Evolutionary conservation across 495 filamentous ascomycete species (phyloP), one percentile per base, ranked within the genome.

Genomic region (Aspergillus haitiensis): DNA sequence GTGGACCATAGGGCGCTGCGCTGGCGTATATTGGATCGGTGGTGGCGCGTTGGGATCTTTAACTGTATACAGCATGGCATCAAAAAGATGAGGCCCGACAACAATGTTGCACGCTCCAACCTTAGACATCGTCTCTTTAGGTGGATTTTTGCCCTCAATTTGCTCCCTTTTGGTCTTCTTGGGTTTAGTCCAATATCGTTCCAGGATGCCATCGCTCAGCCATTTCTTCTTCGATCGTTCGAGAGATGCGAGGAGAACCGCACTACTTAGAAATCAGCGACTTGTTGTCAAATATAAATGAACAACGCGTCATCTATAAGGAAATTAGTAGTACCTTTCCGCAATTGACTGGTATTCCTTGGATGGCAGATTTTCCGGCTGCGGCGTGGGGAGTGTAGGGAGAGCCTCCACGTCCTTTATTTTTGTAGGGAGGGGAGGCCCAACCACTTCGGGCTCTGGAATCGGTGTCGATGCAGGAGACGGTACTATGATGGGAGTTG

Each of bases 181-280:
- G 6, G 92, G 92, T 65, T 97, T 96, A 10, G 88, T 88, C 88
- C 93, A 97, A 72, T 95, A 98, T 64, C 89, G 89, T 60, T 94
- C 92, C 60, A 99, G 90, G 37, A 97, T 86, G 15, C 89, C 88
- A 62, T 96, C 92, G 64, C 81, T 86, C 8, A 92, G 81, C 95
- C 95, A 98, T 84, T 86, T 88, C 64, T 88, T 83, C 55, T 91
- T 90, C 50, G 95, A 98, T 52, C 90, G 84, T 50, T 87, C 79
- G 15, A 99, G 81, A 5, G 95, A 93, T 53, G 90, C 85, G 51
- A 87, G 81, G 50, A 98, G 79, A 7, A 99, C 89, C 51, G 89
- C 91, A 72, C 93, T 97, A 33, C 58, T 31, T n/a, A 5, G 7
- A n/a, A 3, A 55, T 62, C 37, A 61, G 57, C 33, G 10, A 55